Evolutionary conservation across 2,329 filamentous ascomycete genomes (phyloP), one percentile per base, ranked within the genome.

Genomic region (Xylaria sp.): DNA sequence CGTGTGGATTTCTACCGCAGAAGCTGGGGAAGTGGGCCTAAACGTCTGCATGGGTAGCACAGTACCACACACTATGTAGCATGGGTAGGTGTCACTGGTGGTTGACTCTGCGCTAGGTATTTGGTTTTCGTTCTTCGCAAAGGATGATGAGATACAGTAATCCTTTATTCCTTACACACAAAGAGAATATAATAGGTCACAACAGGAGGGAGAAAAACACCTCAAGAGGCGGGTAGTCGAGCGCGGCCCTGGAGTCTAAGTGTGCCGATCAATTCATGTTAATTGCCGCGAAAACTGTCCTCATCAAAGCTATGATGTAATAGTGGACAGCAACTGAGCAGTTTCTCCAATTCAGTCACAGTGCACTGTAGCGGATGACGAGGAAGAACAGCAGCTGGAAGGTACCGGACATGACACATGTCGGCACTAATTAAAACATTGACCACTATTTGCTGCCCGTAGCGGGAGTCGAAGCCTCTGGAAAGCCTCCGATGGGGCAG

Each of bases 1-100:
- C 31, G 22, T 33, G 25, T n/a, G 33, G 29, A 39, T 27, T n/a
- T 56, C n/a, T 22, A 47, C 42, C 25, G 39, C 31, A 29, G 47
- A 67, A 69, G 55, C 66, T 69, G 66, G 66, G 66, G 66, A 69
- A 69, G 66, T 69, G 66, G 63, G 63, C 45, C 66, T 51, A 27
- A 27, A 45, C 39, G 59, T 44, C 53, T 66, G 55, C 63, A 63
- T 56, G 66, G 57, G 38, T 27, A 11, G 20, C 20, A 27, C 38
- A 53, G 45, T 53, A 50, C 4, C n/a, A 20, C 27, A 22, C 31
- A 54, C 29, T 44, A 60, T 20, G 60, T 42, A 38, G 51, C 53
- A 57, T 39, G 36, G 49, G 27, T 22, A 44, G 59, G 55, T 57
- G 56, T 65, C 44, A 61, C 36, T 29, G 53, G 2, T 39, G 38